Base-by-base conservation (phyloP, 2,329 filamentous ascomycete genomes). In the Fusarium virguliforme region DNA sequence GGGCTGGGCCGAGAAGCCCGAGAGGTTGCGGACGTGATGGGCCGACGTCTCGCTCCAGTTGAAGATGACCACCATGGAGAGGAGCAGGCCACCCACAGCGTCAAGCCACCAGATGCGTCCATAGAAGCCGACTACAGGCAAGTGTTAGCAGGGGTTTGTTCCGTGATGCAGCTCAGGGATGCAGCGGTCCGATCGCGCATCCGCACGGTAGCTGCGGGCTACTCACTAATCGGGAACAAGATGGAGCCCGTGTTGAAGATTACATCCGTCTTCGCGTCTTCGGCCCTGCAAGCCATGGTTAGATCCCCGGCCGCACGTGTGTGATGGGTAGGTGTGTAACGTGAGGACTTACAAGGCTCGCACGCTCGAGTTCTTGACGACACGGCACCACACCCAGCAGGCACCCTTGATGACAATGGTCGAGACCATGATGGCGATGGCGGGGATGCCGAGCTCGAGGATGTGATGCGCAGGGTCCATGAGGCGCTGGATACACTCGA, bases 241-340 rank as follows among this genome's bases (percentile, higher is more conserved):
- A 97, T 96, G 70, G 92, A 94, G 76, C 96, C 95, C 1, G 89
- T 89, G 81, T 97, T 97, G 87, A 97, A 97, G 34, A 97, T 90
- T 30, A 97, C 92, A 76, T 97, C 93, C 0, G 93, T 92, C 76
- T 85, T 83, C 58, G 85, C 85, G 68, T 87, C 85, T 30, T 86
- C 83, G 35, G 85, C 85, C 60, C 83, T 85, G 50, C 34, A 59
- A 18, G 32, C n/a, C 26, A 56, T 46, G 24, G 38, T 71, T 66
- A 69, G 65, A 57, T 10, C 30, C 32, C 28, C 30, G 51, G 12
- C 28, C 6, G 15, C 18, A 9, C 40, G 8, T n/a, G 10, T 28
- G 35, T 22, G 26, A 22, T 51, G 18, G 18, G 61, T 24, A 55
- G 50, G 35, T n/a, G 43, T 13, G 37, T 38, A 53, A 64, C 26